phyloP scores from a whole-genome alignment of 306 rosid genomes.

The Vicia faba region DNA sequence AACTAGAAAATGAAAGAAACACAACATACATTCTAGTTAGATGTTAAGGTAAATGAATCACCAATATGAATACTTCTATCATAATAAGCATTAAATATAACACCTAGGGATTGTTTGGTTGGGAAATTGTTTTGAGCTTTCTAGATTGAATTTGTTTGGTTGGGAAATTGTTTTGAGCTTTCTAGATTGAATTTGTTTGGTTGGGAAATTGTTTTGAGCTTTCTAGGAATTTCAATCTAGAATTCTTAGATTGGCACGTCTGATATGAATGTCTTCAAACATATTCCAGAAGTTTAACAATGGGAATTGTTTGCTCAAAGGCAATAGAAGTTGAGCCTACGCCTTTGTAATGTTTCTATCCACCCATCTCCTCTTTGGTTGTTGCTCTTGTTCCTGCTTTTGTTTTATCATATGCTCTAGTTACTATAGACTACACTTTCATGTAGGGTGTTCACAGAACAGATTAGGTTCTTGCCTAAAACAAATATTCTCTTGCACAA shows the following conservation, averaged over 20 bases:
- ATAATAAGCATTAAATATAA: slow-evolving; percentile 19
- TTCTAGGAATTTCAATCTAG: background rate
- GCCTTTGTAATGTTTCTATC: background rate
- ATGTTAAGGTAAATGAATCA: slow-evolving; percentile 21
- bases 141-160: background rate
- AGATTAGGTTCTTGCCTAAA: background rate
- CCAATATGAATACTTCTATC: slow-evolving; percentile 19
- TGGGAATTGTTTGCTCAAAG: background rate
- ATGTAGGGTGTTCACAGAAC: background rate
- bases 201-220: background rate
- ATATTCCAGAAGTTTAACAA: background rate
- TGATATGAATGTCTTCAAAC: background rate
- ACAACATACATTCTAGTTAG: slow-evolving; percentile 21
- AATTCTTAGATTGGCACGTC: background rate
- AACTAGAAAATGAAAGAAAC: slow-evolving; percentile 51
- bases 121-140: background rate
- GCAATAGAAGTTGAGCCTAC: background rate
- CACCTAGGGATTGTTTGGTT: background rate
- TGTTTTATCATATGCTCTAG: background rate
- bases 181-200: background rate
- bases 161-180: no score
- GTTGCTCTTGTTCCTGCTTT: background rate
- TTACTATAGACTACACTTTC: background rate
- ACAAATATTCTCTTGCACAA: no score
- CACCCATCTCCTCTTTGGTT: background rate